A percentile compares a stretch with the other conserved stretches of the same genome.
phyloP scores from a whole-genome alignment of 2,329 filamentous ascomycete genomes.

The Aspergillus texensis region DNA sequence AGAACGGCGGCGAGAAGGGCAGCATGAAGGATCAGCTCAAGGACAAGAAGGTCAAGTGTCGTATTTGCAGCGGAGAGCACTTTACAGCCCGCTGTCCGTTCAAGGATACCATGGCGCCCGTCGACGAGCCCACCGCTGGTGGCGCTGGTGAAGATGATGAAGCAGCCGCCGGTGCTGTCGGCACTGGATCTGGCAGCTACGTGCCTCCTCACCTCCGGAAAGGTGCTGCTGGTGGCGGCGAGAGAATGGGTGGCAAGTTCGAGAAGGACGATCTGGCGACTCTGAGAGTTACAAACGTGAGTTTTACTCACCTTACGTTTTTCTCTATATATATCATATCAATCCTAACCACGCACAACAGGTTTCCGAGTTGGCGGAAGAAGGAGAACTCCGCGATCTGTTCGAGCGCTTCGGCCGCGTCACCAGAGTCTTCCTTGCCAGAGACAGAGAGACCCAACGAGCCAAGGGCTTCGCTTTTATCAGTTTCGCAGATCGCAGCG shows the following conservation, averaged over 20 bases:
- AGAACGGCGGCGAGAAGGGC: conserved; percentile 58
- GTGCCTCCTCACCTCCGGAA: conserved; percentile 92
- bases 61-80: conserved; percentile 98
- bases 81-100: conserved; percentile 99
- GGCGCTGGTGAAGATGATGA: conserved; percentile 48
- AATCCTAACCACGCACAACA: conserved; percentile 40
- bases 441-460: conserved; percentile 92
- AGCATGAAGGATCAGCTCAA: conserved; percentile 72
- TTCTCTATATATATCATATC: background rate
- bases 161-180: conserved; percentile 59
- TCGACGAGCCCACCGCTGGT: conserved; percentile 47
- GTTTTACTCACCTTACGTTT: conserved; percentile 46
- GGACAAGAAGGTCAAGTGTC: conserved; percentile 99
- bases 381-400: conserved; percentile 92
- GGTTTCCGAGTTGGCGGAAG: conserved; percentile 97
- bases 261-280: conserved; percentile 97
- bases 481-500: conserved; percentile 86
- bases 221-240: conserved; percentile 61
- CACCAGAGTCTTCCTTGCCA: conserved; percentile 95
- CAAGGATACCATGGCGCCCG: conserved; percentile 96
- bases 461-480: conserved; percentile 99
- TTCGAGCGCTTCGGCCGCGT: conserved; percentile 97
- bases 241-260: conserved; percentile 90
- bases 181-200: conserved; percentile 76
- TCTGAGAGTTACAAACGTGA: conserved; percentile 93